These are phyloP conservation scores for Euphorbia peplus DNA, from an alignment of 345 rosid species.

Conservation along the genomic window DNA sequence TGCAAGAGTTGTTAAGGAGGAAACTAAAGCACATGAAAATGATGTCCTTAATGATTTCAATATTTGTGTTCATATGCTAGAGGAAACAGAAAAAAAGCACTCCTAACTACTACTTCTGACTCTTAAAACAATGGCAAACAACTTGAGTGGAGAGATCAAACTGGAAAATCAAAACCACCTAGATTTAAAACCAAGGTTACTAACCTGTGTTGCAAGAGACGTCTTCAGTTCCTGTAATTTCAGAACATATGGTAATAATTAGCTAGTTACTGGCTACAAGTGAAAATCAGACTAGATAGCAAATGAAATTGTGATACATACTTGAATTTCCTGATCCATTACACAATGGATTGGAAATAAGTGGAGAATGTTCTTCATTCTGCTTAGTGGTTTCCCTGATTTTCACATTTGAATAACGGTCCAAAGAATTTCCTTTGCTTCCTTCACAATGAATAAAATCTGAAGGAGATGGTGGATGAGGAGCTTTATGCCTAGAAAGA, in stretches of 20 bases:
- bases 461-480: slow-evolving; percentile 72
- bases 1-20: too few relatives aligned
- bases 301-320: slow-evolving; percentile 27
- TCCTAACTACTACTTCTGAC: background rate
- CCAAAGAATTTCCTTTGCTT: slow-evolving; percentile 32
- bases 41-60: too few relatives aligned
- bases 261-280: slow-evolving; percentile 11
- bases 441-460: slow-evolving; percentile 43
- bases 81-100: background rate
- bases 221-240: slow-evolving; percentile 42
- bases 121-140: background rate
- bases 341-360: slow-evolving; percentile 36
- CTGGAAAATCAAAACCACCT: background rate
- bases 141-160: slow-evolving; percentile 2
- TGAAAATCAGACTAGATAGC: slow-evolving; percentile 19
- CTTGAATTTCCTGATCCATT: slow-evolving; percentile 34
- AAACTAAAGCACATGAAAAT: too few relatives aligned
- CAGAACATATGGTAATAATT: slow-evolving; percentile 11
- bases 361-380: slow-evolving; percentile 48
- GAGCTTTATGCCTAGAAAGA: slow-evolving; percentile 69
- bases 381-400: slow-evolving; percentile 35
- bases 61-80: too few relatives aligned
- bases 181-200: slow-evolving; percentile 17
- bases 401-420: slow-evolving; percentile 32
- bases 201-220: slow-evolving; percentile 40